phyloP scores from a whole-genome alignment of 345 rosid species.

The Citrus cavaleriei region DNA sequence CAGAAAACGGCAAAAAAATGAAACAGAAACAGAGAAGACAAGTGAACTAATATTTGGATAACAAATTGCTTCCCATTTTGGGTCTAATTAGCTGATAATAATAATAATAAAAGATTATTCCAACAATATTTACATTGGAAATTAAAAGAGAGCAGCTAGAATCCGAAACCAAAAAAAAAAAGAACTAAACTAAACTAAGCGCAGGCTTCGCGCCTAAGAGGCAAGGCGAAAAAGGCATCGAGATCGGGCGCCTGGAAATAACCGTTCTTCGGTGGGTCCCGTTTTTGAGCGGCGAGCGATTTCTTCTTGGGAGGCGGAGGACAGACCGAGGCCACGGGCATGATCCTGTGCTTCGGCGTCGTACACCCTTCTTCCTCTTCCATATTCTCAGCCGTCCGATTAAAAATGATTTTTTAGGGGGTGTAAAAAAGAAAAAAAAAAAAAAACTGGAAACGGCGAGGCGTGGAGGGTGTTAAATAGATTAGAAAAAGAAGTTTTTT shows the following conservation, averaged over 20 bases:
- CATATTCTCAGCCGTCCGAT: slow-evolving; percentile 13
- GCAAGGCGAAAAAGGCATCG: slow-evolving; percentile 43
- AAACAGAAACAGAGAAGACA: not conserved
- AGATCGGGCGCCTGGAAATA: slow-evolving; percentile 75
- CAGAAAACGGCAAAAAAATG: not conserved
- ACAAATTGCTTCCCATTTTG: not conserved
- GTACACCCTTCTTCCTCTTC: slow-evolving; percentile 50
- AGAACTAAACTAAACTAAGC: slow-evolving; percentile 21
- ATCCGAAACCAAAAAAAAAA: too few relatives aligned
- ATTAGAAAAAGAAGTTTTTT: not conserved
- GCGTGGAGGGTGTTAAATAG: not conserved
- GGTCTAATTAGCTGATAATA: not conserved
- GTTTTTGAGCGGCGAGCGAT: slow-evolving; percentile 22
- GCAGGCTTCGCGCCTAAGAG: slow-evolving; percentile 35
- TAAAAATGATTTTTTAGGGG: not conserved
- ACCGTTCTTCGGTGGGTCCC: slow-evolving; percentile 57
- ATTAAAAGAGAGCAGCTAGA: too few relatives aligned
- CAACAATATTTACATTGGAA: not conserved
- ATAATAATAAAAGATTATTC: not conserved
- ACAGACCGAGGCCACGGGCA: slow-evolving; percentile 40
- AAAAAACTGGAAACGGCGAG: not conserved
- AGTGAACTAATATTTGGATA: slow-evolving; percentile 1
- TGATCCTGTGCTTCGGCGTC: slow-evolving; percentile 59
- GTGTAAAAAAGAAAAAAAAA: not conserved
- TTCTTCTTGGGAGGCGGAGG: slow-evolving; percentile 72